Base-by-base conservation (phyloP, 108 stramenopile genomes). In the Asterionellopsis glacialis region DNA sequence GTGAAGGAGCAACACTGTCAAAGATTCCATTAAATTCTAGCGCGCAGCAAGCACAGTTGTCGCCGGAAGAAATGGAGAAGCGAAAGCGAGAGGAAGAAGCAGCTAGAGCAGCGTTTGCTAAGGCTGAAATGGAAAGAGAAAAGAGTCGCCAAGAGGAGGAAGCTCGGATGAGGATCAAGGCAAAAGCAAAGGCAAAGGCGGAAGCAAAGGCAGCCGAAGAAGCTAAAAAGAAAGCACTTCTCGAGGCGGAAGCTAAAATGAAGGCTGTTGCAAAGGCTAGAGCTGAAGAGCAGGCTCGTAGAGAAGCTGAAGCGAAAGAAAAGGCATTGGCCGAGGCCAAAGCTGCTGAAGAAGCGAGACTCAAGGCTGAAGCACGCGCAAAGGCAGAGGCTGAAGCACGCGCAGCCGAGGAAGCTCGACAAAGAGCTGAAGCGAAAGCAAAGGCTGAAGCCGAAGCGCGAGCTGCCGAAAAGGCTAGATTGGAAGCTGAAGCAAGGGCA, bases 1-100 rank as follows among this genome's bases (percentile, higher is more conserved):
- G 83, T 11, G 72, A 72, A 53, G 85, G 79, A 19, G 82, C 82
- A 26, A 72, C 78, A 11, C 56, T 85, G 16, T n/a, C 57, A 49
- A 41, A 40, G 11, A 57, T 0, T 27, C 55, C 67, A 48, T 40
- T 15, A n/a, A 7, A 16, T 9, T n/a, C 51, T 24, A 58, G 13
- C 27, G 43, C 27, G 16, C 41, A 50, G 11, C 28, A 43, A 22
- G 22, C 18, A 28, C 14, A 48, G 40, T 15, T 63, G 18, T 47
- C 58, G 24, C 28, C 41, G 19, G 59, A 76, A 15, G 25, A 61
- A 38, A 28, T 59, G 38, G 53, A 65, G 44, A 58, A 71, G 44
- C 40, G 33, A 52, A 43, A 53, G 55, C 25, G 66, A 79, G 24
- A 47, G 56, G 45, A 58, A 55, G 50, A 69, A 73, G 55, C 56